Evolutionary conservation across 345 rosid genomes (phyloP).

Genomic region (Eucalyptus pauciflora): DNA sequence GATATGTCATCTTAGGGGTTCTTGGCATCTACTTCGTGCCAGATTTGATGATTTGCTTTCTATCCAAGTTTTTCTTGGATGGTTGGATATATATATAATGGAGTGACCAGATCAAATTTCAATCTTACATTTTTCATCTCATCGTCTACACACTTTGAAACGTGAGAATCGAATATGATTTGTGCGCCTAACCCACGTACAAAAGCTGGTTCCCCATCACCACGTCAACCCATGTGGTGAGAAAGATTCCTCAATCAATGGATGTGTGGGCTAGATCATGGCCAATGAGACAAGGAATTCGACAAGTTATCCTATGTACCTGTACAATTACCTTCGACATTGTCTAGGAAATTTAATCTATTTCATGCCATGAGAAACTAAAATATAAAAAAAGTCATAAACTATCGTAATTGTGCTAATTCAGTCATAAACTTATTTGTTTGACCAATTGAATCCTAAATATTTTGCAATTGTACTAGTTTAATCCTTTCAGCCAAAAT

Average conservation of each 20-base stretch:
- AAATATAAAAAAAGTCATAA: too few relatives aligned
- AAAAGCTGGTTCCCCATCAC: neutral
- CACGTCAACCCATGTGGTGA: neutral
- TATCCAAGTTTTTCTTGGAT: neutral
- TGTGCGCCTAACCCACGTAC: neutral
- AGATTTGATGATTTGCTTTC: neutral
- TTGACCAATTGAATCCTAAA: too few relatives aligned
- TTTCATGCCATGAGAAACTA: neutral
- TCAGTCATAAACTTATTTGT: too few relatives aligned
- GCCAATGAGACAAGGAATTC: neutral
- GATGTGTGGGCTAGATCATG: neutral
- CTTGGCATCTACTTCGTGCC: neutral
- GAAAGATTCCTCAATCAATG: neutral
- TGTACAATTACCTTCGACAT: neutral
- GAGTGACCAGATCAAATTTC: neutral
- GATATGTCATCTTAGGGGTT: neutral
- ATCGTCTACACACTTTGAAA: neutral
- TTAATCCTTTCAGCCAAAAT: too few relatives aligned
- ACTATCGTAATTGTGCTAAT: accelerated
- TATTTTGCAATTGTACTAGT: too few relatives aligned
- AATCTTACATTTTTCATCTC: neutral
- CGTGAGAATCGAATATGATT: neutral
- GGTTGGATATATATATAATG: neutral
- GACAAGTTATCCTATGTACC: neutral
- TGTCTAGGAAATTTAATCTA: neutral